phyloP scores from a whole-genome alignment of 2,329 filamentous ascomycete genomes.

The Cercospora citrullina region DNA sequence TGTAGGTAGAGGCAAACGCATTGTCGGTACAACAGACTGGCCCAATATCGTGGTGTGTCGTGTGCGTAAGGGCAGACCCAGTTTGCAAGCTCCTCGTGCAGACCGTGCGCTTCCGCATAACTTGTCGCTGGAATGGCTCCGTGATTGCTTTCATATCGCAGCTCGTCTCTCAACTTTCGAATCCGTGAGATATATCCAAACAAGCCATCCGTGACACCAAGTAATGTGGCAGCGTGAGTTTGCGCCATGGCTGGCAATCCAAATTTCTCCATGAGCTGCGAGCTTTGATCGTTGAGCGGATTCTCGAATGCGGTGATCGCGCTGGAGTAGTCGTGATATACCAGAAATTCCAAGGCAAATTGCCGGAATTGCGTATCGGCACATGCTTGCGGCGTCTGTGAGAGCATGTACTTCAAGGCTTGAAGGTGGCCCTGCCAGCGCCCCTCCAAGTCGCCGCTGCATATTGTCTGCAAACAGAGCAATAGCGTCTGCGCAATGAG shows the following conservation, averaged over 20 bases:
- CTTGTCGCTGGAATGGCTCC: conserved; percentile 64
- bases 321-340: conserved; percentile 70
- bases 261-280: conserved; percentile 56
- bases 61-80: conserved; percentile 66
- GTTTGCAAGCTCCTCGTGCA: conserved; percentile 70
- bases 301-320: conserved; percentile 57
- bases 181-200: conserved; percentile 78
- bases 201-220: conserved; percentile 80
- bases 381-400: conserved; percentile 47
- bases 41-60: conserved; percentile 55
- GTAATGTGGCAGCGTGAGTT: conserved; percentile 59
- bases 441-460: conserved; percentile 61
- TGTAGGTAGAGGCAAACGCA: conserved; percentile 65
- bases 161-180: conserved; percentile 71
- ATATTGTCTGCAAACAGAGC: conserved; percentile 62
- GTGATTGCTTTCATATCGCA: conserved; percentile 65
- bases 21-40: conserved; percentile 62
- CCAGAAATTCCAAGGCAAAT: conserved; percentile 74
- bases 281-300: conserved; percentile 43
- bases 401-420: conserved; percentile 72
- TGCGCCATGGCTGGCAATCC: conserved; percentile 56
- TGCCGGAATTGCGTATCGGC: conserved; percentile 68
- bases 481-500: conserved; percentile 62
- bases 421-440: conserved; percentile 63
- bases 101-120: conserved; percentile 71